phyloP scores from a whole-genome alignment of 306 rosid genomes.

The cucumber (Cucumis sativus) region DNA sequence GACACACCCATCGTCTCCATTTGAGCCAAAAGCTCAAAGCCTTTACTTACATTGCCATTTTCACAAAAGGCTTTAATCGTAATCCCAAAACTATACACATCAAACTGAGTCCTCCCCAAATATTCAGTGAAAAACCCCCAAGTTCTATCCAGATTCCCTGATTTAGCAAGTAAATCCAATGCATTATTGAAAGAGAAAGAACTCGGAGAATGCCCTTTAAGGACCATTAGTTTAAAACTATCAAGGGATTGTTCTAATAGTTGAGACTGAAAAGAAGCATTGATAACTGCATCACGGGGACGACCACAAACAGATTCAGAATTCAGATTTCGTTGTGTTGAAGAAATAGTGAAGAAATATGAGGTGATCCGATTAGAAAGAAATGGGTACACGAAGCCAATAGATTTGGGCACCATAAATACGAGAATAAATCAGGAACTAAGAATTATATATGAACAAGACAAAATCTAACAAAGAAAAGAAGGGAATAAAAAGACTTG shows the following conservation, averaged over 20 bases:
- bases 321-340: slow-evolving; percentile 24
- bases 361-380: slow-evolving; percentile 39
- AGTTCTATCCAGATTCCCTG: slow-evolving; percentile 27
- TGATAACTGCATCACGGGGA: slow-evolving; percentile 37
- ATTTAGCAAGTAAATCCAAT: slow-evolving; percentile 36
- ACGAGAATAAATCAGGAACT: slow-evolving; percentile 22
- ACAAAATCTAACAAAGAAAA: slow-evolving; percentile 58
- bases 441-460: slow-evolving; percentile 41
- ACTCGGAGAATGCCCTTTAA: slow-evolving; percentile 30
- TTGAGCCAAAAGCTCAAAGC: slow-evolving; percentile 44
- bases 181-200: slow-evolving; percentile 42
- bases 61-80: slow-evolving; percentile 62
- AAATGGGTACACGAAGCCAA: slow-evolving; percentile 33
- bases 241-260: slow-evolving; percentile 35
- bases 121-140: slow-evolving; percentile 41
- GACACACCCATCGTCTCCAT: slow-evolving; percentile 29
- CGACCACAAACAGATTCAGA: background rate
- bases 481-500: slow-evolving; percentile 44
- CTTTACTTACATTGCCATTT: slow-evolving; percentile 38
- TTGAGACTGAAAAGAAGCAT: slow-evolving; percentile 39
- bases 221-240: slow-evolving; percentile 35
- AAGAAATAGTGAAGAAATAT: slow-evolving; percentile 23
- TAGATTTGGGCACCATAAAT: slow-evolving; percentile 16
- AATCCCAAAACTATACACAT: slow-evolving; percentile 57
- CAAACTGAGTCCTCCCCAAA: slow-evolving; percentile 23